Conservation (phyloP, 108 stramenopile species). For the Nannochloropsis salina region DNA sequence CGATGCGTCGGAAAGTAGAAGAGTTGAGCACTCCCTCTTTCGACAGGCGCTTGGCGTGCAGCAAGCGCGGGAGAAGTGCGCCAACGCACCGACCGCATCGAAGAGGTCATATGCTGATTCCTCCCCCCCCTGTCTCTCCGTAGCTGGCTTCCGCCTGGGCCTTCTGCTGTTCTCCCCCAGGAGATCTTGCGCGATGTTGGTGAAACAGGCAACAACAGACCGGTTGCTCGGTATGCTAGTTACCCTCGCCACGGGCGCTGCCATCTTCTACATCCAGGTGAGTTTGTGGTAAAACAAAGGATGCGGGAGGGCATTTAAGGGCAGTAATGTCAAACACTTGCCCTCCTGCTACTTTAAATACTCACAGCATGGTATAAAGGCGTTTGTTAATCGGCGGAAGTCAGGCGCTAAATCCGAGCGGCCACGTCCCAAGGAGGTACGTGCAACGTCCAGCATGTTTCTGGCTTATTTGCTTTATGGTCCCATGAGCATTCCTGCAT, state of each 20-base stretch:
- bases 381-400: conserved; percentile 4
- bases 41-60: too few relatives aligned
- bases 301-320: too few relatives aligned
- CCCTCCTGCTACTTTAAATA: not conserved
- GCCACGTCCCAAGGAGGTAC: not conserved
- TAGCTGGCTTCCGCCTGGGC: not conserved
- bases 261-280: conserved; percentile 15
- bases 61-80: not conserved
- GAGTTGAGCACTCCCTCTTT: too few relatives aligned
- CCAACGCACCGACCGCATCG: not conserved
- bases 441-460: not conserved
- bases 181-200: not conserved
- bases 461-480: too few relatives aligned
- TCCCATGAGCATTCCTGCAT: too few relatives aligned
- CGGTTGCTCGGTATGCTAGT: not conserved
- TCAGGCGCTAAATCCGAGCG: not conserved
- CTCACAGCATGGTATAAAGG: not conserved
- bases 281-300: not conserved
- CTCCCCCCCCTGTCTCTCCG: not conserved
- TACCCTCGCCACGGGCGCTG: not conserved
- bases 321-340: not conserved
- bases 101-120: conserved; percentile 8
- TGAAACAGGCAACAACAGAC: conserved; percentile 12
- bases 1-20: too few relatives aligned
- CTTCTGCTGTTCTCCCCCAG: not conserved